Base-by-base conservation (phyloP, 2,329 filamentous ascomycete genomes). In the Elsinoe fawcettii region DNA sequence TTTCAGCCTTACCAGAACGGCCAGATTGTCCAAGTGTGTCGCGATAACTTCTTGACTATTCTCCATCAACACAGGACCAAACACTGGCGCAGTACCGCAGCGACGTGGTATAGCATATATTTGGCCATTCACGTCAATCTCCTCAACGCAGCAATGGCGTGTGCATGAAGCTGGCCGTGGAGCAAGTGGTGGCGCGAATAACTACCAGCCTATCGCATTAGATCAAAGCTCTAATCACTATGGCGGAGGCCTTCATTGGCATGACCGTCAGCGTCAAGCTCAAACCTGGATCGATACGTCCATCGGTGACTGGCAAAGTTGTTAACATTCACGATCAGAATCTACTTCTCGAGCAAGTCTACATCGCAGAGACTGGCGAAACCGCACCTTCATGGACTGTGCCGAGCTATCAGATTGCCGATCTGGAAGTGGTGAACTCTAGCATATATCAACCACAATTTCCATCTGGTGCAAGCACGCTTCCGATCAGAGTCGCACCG, bases 191-290 rank as follows among this genome's bases (percentile, higher is more conserved):
- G 20, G 41, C 41, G 41, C n/a, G 9, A 46, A 12, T 6, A 51
- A 12, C 34, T 51, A 18, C 14, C 9, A 12, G 6, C 25, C 12
- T 20, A 14, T 6, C 20, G 16, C 49, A 39, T 39, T 11, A 25
- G 6, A 44, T 44, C 37, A 36, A 5, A 32, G 18, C 4, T 1
- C 12, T 37, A 8, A 16, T 9, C 55, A 62, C 59, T 63, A 87
- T 87, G 84, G 83, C 85, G 51, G 77, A 78, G 59, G 78, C 83
- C 66, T 90, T 92, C 69, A 83, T 89, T 66, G 88, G 88, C 60
- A 80, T 88, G 70, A 83, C 85, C 60, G 88, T 93, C 73, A 75
- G 83, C 60, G 84, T 93, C 66, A 86, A 85, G 34, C 78, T 93
- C 65, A 77, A 82, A 59, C 85, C 86, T 55, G 78, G 80, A 2